These are phyloP conservation scores for Candida freyschussii DNA, from an alignment of 1,139 yeast species.

Conservation along the genomic window DNA sequence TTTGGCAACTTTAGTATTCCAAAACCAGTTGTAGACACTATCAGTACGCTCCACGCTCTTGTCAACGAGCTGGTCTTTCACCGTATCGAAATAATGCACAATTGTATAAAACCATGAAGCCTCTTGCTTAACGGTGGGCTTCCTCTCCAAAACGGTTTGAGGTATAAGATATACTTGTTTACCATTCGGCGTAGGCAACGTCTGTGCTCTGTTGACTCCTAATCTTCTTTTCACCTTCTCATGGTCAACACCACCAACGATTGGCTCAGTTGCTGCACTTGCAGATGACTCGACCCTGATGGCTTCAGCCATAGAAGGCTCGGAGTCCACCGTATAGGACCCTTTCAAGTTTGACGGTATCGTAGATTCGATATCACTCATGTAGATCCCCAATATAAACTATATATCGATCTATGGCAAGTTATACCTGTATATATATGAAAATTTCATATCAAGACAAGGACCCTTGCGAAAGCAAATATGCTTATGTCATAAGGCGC, in stretches of 20 bases:
- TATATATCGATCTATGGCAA: no score
- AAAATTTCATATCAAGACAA: no score
- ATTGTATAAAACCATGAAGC: slow-evolving; percentile 20
- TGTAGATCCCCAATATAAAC: no score
- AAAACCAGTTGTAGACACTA: slow-evolving; percentile 14
- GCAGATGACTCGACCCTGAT: background rate
- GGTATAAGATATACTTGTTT: slow-evolving; percentile 12
- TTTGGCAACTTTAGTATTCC: slow-evolving; percentile 9
- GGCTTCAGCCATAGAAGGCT: no score
- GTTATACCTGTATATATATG: no score
- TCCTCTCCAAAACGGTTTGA: slow-evolving; percentile 9
- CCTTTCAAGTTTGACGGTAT: no score
- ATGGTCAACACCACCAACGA: slow-evolving; percentile 4
- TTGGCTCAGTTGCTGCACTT: slow-evolving; percentile 11
- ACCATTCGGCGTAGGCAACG: slow-evolving; percentile 9
- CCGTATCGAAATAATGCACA: slow-evolving; percentile 14
- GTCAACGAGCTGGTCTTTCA: slow-evolving; percentile 18
- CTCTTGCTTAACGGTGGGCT: slow-evolving; percentile 20
- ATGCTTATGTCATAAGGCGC: no score
- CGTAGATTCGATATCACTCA: no score
- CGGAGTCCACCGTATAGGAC: no score
- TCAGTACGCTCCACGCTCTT: slow-evolving; percentile 17
- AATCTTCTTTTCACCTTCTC: slow-evolving; percentile 3
- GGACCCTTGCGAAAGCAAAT: no score
- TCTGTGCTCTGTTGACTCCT: slow-evolving; percentile 14